Evolutionary conservation across 805 yeast species (phyloP).

Genomic region (Saturnispora silvae): DNA sequence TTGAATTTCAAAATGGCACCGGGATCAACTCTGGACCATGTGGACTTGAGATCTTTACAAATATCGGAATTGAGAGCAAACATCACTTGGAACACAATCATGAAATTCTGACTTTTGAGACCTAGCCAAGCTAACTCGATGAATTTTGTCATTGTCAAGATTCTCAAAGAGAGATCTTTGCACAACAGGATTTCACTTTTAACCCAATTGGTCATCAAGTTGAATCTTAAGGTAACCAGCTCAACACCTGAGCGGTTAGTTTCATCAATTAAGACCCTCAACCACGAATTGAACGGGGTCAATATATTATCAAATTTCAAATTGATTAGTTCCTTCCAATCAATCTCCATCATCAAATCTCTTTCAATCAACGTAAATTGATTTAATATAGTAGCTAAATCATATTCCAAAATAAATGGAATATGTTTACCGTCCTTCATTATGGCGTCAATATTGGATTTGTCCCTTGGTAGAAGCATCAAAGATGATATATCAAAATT

Average conservation of each 20-base stretch:
- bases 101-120: constrained; percentile 61
- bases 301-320: constrained; percentile 60
- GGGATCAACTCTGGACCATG: constrained; percentile 67
- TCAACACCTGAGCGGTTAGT: constrained; percentile 52
- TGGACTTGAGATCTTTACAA: constrained; percentile 46
- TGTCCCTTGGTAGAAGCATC: constrained; percentile 20
- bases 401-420: constrained; percentile 71
- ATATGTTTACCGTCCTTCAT: constrained; percentile 49
- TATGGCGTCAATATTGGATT: constrained; percentile 25
- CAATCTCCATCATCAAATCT: constrained; percentile 74
- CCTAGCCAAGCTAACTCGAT: constrained; percentile 80
- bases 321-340: constrained; percentile 84
- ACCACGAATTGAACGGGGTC: constrained; percentile 73
- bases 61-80: constrained; percentile 66
- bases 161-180: constrained; percentile 44
- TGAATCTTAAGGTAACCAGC: constrained; percentile 74
- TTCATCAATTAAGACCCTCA: constrained; percentile 54
- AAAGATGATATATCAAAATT: constrained; percentile 23
- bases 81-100: constrained; percentile 80
- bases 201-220: constrained; percentile 84
- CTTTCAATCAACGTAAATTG: constrained; percentile 82
- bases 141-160: constrained; percentile 67
- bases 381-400: constrained; percentile 55
- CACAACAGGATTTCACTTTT: constrained; percentile 79
- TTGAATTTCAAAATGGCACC: constrained; percentile 62